Evolutionary conservation across 345 rosid species (phyloP).

Genomic region (Aquilaria malaccensis): DNA sequence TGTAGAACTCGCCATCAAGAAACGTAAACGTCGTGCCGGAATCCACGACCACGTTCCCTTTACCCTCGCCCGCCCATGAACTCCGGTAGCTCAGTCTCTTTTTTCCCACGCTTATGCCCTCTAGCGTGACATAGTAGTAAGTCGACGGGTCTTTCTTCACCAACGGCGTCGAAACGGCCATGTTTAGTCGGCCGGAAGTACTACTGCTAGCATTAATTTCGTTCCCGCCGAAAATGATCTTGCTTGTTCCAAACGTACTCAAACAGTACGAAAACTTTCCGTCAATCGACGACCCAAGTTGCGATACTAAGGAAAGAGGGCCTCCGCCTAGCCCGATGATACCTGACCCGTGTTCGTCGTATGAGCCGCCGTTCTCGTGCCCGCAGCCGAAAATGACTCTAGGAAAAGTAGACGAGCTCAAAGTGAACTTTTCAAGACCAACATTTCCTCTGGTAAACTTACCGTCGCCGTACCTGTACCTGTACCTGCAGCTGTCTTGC

Average conservation of each 20-base stretch:
- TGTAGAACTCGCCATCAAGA: conserved; percentile 31
- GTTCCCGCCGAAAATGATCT: conserved; percentile 34
- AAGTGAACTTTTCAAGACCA: conserved; percentile 33
- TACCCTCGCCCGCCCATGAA: conserved; percentile 1
- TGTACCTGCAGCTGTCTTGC: conserved; percentile 26
- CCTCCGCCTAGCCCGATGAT: conserved; percentile 65
- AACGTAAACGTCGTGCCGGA: conserved; percentile 53
- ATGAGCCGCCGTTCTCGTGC: conserved; percentile 30
- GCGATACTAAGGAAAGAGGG: conserved; percentile 41
- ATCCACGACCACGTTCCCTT: conserved; percentile 48
- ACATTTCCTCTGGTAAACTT: conserved; percentile 35
- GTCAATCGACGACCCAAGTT: conserved; percentile 24
- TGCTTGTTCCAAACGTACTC: conserved; percentile 24
- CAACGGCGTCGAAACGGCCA: conserved; percentile 33
- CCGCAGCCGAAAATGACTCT: conserved; percentile 48
- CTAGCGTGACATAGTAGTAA: conserved; percentile 41
- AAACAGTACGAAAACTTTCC: conserved; percentile 57
- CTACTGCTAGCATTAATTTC: neutral
- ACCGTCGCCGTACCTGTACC: conserved; percentile 33
- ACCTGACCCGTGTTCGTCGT: conserved; percentile 42
- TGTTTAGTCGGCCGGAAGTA: conserved; percentile 9
- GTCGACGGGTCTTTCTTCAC: conserved; percentile 23
- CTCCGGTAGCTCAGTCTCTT: conserved; percentile 25
- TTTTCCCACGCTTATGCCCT: conserved; percentile 50
- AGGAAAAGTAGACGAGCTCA: conserved; percentile 20